phyloP scores from a whole-genome alignment of 768 basidiomycete genomes.

The Psilocybe tampanensis region DNA sequence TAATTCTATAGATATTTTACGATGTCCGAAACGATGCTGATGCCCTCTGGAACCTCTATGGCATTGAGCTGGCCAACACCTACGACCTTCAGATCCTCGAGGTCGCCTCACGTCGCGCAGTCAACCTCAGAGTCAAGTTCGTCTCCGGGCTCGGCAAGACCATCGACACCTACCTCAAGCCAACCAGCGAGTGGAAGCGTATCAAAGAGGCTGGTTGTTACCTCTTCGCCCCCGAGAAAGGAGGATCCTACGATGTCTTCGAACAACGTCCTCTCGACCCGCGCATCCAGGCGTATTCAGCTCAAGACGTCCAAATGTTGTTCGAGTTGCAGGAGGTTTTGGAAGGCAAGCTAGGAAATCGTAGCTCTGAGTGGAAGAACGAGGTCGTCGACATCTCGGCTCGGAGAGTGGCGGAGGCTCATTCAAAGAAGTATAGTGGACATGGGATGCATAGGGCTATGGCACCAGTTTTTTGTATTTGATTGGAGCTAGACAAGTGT shows the following conservation, averaged over 20 bases:
- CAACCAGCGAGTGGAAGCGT: constrained; percentile 23
- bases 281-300: constrained; percentile 26
- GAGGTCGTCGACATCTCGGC: constrained; percentile 12
- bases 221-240: constrained; percentile 33
- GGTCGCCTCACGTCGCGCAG: constrained; percentile 29
- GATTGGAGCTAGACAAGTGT: background rate
- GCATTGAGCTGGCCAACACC: constrained; percentile 27
- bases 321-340: constrained; percentile 23
- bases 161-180: constrained; percentile 23
- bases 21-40: constrained; percentile 40
- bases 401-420: constrained; percentile 17
- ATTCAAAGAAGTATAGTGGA: constrained; percentile 4
- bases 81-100: constrained; percentile 38
- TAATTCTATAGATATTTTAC: constrained; percentile 37
- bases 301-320: constrained; percentile 31
- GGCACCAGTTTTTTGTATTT: constrained; percentile 12
- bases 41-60: constrained; percentile 31
- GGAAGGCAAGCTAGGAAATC: constrained; percentile 10
- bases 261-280: constrained; percentile 28
- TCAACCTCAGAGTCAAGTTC: constrained; percentile 15
- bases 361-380: constrained; percentile 11
- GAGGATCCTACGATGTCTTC: constrained; percentile 29
- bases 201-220: constrained; percentile 31
- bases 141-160: constrained; percentile 10
- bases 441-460: constrained; percentile 18